Evolutionary conservation across 345 rosid species (phyloP), one percentile per base, ranked within the genome.

Genomic region (Crucihimalaya himalaica): DNA sequence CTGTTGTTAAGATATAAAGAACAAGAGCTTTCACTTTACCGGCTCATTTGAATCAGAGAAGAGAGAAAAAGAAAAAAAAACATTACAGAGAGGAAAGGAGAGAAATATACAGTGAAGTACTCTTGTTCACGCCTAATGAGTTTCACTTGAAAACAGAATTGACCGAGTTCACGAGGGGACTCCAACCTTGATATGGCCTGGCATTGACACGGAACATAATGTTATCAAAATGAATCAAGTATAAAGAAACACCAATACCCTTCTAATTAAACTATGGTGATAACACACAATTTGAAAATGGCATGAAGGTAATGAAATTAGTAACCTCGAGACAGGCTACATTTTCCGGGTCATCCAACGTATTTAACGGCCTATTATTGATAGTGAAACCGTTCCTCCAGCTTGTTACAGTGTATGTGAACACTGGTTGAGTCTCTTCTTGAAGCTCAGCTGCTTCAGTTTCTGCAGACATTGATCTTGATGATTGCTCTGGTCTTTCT

Each of bases 361-460:
- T 85, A 71, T 75, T 63, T 23, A 92, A 57, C 32, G 85, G 87
- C 18, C 87, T 84, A 83, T 86, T 86, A 80, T 86, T 81, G 0
- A 91, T 72, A 0, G 90, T 89, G 70, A 83, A 87, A 25, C 96
- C 96, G 50, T 92, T 86, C 72, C 85, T 89, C 97, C 96, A 92
- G 46, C 86, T 77, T 15, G 85, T 84, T 52, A 89, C 52, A 20
- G 70, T 78, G 77, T 78, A 81, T 29, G 61, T 70, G n/a, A 37
- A 0, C 9, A 35, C n/a, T 8, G n/a, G 2, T 8, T 15, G 39
- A 8, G 20, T 1, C 60, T 55, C 9, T 25, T 52, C 32, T 52
- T 52, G 81, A 19, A 87, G 78, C 62, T 82, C 81, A 64, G 82
- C 63, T 16, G 84, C 60, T 25, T 80, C 32, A 52, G 57, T 25